Evolutionary conservation across 2,329 filamentous ascomycete species (phyloP).

Genomic region (Ustilaginoidea virens): DNA sequence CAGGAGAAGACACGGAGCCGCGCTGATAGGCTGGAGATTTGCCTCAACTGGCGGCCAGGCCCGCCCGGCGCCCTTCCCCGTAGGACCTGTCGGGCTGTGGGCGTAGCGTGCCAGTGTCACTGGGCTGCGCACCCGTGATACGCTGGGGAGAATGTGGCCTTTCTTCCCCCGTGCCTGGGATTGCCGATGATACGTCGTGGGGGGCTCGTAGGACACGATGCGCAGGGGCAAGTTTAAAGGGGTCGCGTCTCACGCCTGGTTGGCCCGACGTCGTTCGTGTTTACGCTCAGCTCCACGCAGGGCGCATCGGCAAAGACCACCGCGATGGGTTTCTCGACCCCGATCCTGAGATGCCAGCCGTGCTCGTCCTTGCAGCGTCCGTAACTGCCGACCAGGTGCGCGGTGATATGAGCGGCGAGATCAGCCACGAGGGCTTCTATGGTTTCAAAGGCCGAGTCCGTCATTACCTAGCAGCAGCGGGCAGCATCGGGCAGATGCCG

Average conservation of each 20-base stretch:
- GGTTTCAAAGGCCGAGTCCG: constrained; percentile 43
- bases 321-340: constrained; percentile 57
- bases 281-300: constrained; percentile 36
- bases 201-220: no score
- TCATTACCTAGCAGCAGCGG: constrained; percentile 39
- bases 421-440: constrained; percentile 43
- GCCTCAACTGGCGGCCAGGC: no score
- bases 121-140: no score
- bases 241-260: neutral
- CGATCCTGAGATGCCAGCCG: constrained; percentile 40
- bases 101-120: no score
- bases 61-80: no score
- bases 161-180: no score
- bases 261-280: constrained; percentile 12
- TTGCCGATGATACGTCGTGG: no score
- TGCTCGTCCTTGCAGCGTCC: constrained; percentile 5
- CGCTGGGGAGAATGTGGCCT: no score
- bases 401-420: constrained; percentile 29
- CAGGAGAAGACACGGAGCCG: no score
- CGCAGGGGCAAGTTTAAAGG: no score
- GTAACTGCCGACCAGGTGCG: constrained; percentile 19
- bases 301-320: constrained; percentile 59
- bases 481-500: neutral
- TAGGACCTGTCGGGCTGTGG: no score
- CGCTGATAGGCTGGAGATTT: no score